Base-by-base conservation (phyloP, 441 rosid genomes). In the Pelargonium australe region DNA sequence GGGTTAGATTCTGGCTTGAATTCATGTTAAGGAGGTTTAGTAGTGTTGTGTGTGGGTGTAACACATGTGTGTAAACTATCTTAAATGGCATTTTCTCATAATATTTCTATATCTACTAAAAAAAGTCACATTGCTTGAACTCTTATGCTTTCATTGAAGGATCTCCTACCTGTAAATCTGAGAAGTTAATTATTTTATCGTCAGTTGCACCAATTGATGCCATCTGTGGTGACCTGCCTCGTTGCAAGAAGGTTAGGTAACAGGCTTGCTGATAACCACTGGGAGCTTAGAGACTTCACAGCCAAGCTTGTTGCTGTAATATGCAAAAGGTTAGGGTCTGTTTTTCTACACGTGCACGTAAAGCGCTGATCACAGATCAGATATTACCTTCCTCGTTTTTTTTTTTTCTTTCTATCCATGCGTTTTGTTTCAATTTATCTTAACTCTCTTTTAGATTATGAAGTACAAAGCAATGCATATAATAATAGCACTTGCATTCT, bases 151-250 rank as follows among this genome's bases (percentile, higher is more conserved):
- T 55, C 23, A 16, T 19, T 74, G 68, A 69, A 51, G 66, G 57
- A 34, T 75, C 51, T 68, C 25, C 73, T 63, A 31, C 75, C 70
- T 67, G 60, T 72, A 70, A 80, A 80, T 68, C 79, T 85, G 77
- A 84, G 68, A 74, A 66, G 65, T 65, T 57, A 57, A 65, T 73
- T 71, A 61, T 73, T 79, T 82, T 78, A 73, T 70, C 79, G 66
- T 75, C 93, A 94, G 98, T 90, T 94, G 61, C 97, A 94, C 83
- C 95, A 89, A 73, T 83, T 91, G 89, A 94, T 94, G 98, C 97
- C 97, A 73, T 89, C 97, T 77, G 95, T 88, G 67, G 97, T 91
- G 71, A 94, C 99, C 61, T 94, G 99, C 87, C 89, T 91, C 72
- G 96, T 94, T 65, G 91, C 97, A n/a, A 94, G 83, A 79, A 83